Conservation (phyloP, 169 alveolate species). For the Plasmodium sp. region DNA sequence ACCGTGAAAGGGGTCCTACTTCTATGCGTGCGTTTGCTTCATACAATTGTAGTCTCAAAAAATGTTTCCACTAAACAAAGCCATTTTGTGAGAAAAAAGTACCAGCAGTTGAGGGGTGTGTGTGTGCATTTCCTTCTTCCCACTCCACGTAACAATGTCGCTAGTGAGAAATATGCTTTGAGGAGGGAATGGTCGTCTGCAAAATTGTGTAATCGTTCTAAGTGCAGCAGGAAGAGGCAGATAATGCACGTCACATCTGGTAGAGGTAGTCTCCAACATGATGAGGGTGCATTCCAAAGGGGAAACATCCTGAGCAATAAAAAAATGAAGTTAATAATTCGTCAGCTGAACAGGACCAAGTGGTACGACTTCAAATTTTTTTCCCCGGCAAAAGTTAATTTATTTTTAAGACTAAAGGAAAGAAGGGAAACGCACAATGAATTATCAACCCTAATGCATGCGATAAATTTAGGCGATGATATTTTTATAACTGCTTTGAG, state of each 20-base stretch:
- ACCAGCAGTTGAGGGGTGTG: neutral
- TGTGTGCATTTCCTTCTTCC: neutral
- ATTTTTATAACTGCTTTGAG: conserved; percentile 42
- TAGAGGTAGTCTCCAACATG: neutral
- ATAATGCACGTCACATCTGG: neutral
- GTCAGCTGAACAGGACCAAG: neutral
- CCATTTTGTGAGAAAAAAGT: neutral
- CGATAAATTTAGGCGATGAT: conserved; percentile 69
- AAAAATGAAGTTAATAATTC: conserved; percentile 56
- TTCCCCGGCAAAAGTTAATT: conserved; percentile 66
- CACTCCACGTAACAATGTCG: neutral
- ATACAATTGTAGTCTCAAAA: neutral
- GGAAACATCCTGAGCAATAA: conserved; percentile 25
- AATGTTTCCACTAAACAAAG: neutral
- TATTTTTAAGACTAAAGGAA: conserved; percentile 51
- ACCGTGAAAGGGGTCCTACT: neutral
- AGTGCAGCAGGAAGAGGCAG: neutral
- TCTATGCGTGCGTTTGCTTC: neutral
- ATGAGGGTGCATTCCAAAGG: neutral
- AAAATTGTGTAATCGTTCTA: neutral
- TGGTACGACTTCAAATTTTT: conserved; percentile 62
- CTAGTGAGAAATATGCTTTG: neutral
- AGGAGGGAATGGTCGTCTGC: neutral
- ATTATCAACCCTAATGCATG: conserved; percentile 56
- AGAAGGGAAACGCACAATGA: conserved; percentile 36